Base-by-base conservation (phyloP, 257 asterid species). In the Linderniella brevidens region DNA sequence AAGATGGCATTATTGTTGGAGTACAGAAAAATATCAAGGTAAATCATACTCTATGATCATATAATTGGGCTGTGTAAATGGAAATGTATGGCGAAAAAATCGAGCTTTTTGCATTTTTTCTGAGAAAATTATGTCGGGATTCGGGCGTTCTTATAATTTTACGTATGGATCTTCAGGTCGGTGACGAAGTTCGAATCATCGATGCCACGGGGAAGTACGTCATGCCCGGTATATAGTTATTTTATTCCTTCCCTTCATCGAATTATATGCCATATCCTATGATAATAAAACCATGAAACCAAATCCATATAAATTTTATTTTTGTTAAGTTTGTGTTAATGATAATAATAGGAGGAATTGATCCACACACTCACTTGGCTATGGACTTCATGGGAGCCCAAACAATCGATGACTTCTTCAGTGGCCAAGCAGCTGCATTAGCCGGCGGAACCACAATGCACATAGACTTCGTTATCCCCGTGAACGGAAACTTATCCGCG, bases 391-490 rank as follows among this genome's bases (percentile, higher is more conserved):
- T 84, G 98, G 85, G 83, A 45, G 73, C 92, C 3, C 79, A 78
- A 64, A 73, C 96, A 10, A 68, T 84, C 46, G 98, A 90, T 17
- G 88, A 81, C 64, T 90, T 74, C 61, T 85, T 74, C 71, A 84
- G 87, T 59, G 98, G 98, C 53, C 96, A 85, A 64, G 90, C 93
- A 8, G 98, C 96, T 37, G 96, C 98, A 17, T 77, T 90, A 66
- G 96, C 98, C 7, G 98, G 98, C 54, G 98, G 98, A 74, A 90
- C 98, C 37, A 90, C 98, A 16, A 74, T 85, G 96, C 94, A 84
- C 54, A 84, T 90, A 57, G 98, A 90, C 64, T 90, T 90, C 69
- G 80, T 85, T 56, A 80, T 90, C 58, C 98, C 98, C 17, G 76
- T 75, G 42, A 75, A 85, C 49, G 98, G 98, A 45, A 81, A 85